phyloP scores from a whole-genome alignment of 352 stramenopile genomes.

The Globisporangium perplexum region DNA sequence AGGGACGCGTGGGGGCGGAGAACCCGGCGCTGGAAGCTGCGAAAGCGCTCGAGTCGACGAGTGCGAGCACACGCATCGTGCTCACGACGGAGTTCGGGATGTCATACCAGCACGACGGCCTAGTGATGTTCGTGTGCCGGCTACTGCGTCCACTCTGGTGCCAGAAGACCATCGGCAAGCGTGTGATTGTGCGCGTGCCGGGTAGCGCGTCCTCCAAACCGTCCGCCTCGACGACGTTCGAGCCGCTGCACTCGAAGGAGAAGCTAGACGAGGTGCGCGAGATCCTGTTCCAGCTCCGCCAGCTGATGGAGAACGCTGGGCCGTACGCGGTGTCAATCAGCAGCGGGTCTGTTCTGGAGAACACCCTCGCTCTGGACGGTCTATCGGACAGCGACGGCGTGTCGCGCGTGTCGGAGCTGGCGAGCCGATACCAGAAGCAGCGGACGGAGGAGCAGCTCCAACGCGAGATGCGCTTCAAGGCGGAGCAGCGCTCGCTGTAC shows the following conservation, averaged over 20 bases:
- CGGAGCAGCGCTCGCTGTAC: constrained; percentile 77
- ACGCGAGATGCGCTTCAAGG: constrained; percentile 71
- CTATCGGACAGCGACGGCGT: constrained; percentile 28
- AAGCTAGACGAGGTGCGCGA: constrained; percentile 71
- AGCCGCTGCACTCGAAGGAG: constrained; percentile 35
- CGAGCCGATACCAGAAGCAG: constrained; percentile 64
- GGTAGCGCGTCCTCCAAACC: constrained; percentile 16
- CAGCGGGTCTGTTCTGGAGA: constrained; percentile 45
- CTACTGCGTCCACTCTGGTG: constrained; percentile 76
- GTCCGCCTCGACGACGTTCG: constrained; percentile 24
- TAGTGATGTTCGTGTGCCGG: constrained; percentile 76
- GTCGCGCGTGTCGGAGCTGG: constrained; percentile 59
- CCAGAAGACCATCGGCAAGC: constrained; percentile 47
- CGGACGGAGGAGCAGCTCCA: constrained; percentile 69
- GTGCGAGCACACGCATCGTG: constrained; percentile 64
- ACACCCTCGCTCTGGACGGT: constrained; percentile 44
- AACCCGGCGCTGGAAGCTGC: constrained; percentile 28
- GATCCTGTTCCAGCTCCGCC: constrained; percentile 76
- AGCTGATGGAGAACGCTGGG: constrained; percentile 73
- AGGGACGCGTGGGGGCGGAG: constrained; percentile 20
- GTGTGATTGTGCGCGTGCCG: constrained; percentile 21
- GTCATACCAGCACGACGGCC: constrained; percentile 83
- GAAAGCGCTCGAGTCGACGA: constrained; percentile 15
- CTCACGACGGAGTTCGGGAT: constrained; percentile 83
- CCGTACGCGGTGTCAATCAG: constrained; percentile 76